Conservation (phyloP, 495 filamentous ascomycete species). For the Saxophila tyrrhenica region DNA sequence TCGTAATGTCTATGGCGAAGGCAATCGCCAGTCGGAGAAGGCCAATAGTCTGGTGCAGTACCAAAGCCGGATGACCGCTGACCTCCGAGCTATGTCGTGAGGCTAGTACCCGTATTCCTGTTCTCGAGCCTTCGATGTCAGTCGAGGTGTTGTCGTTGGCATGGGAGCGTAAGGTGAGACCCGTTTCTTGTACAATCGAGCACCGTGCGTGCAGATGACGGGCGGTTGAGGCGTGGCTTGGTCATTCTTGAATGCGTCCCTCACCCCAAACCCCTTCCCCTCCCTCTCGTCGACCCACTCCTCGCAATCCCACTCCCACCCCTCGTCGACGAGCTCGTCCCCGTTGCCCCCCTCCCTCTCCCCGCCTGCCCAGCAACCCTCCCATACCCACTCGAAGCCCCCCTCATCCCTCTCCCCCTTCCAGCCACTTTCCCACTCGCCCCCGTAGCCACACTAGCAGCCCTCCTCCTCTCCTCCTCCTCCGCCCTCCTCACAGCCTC, state of each 20-base stretch:
- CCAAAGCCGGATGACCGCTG: too few species aligned
- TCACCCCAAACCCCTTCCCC: constrained; percentile 20
- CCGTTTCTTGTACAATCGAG: too few species aligned
- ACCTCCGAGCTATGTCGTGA: too few species aligned
- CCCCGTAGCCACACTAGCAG: constrained; percentile 36
- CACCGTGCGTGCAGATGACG: too few species aligned
- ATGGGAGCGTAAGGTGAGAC: too few species aligned
- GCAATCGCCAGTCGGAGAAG: too few species aligned
- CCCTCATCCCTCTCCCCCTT: constrained; percentile 34
- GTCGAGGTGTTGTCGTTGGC: too few species aligned
- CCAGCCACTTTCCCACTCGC: constrained; percentile 24
- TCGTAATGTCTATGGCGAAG: too few species aligned
- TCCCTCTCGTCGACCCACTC: constrained; percentile 24
- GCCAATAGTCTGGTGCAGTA: too few species aligned
- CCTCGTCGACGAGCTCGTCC: constrained; percentile 30
- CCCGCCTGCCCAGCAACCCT: constrained; percentile 35
- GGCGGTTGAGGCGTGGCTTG: neutral
- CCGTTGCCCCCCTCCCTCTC: constrained; percentile 33
- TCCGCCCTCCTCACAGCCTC: constrained; percentile 58
- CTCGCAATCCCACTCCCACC: constrained; percentile 37
- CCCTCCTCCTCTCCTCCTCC: constrained; percentile 53
- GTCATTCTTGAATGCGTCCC: neutral
- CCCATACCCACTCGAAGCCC: constrained; percentile 38
- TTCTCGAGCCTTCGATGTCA: too few species aligned
- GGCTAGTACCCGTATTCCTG: too few species aligned